phyloP scores from a whole-genome alignment of 805 yeast species.

The Ogataea zsoltii region DNA sequence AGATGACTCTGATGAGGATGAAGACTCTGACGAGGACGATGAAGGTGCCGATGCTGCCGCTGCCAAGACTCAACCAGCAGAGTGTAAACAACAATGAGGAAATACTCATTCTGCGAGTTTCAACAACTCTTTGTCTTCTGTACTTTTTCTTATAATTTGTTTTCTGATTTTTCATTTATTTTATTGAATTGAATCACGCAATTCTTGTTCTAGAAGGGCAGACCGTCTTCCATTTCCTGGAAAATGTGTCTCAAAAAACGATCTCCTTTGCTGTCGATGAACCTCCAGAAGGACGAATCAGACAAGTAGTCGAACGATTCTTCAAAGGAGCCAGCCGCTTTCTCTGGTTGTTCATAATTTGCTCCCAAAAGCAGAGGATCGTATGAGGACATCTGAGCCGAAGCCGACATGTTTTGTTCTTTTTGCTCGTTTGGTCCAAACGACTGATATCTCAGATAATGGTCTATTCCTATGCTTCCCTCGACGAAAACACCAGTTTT shows the following conservation, averaged over 20 bases:
- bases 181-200: background rate
- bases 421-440: background rate
- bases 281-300: background rate
- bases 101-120: background rate
- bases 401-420: no score
- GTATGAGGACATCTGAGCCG: background rate
- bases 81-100: conserved; percentile 66
- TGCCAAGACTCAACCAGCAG: conserved; percentile 66
- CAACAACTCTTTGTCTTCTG: conserved; percentile 1
- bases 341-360: no score
- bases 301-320: background rate
- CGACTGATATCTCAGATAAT: conserved; percentile 1
- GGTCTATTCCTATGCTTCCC: conserved; percentile 2
- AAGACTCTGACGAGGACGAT: conserved; percentile 40
- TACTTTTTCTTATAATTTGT: background rate
- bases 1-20: conserved; percentile 59
- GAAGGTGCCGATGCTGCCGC: conserved; percentile 37
- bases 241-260: conserved; percentile 1
- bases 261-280: conserved; percentile 3
- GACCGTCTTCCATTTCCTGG: conserved; percentile 6
- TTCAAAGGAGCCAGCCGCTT: background rate
- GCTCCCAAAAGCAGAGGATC: background rate
- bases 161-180: background rate
- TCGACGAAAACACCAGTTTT: conserved; percentile 1
- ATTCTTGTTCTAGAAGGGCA: background rate